Evolutionary conservation across 2,329 filamentous ascomycete species (phyloP).

Genomic region (Ceratocystiopsis sp.): DNA sequence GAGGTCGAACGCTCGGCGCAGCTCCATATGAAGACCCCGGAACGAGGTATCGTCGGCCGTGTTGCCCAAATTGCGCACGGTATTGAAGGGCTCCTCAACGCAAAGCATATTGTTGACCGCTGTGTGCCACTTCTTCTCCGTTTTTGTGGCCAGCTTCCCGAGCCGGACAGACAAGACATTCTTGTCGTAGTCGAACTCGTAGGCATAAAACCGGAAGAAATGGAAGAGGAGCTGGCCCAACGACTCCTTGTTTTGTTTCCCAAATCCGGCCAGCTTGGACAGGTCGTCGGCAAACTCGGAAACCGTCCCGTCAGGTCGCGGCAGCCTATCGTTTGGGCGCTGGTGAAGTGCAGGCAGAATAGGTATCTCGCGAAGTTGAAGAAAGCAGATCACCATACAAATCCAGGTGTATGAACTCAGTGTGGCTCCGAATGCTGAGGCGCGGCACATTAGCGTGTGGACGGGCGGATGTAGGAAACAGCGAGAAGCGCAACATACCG

Average conservation of each 20-base stretch:
- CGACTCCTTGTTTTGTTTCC: constrained; percentile 63
- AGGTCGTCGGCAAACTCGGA: constrained; percentile 81
- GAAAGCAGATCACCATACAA: constrained; percentile 90
- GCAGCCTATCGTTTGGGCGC: constrained; percentile 42
- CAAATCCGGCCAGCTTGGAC: constrained; percentile 54
- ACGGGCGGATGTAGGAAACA: not conserved
- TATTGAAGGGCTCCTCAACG: constrained; percentile 95
- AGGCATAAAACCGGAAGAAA: constrained; percentile 88
- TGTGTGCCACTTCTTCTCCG: constrained; percentile 77
- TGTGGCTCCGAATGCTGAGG: constrained; percentile 70
- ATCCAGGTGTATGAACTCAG: constrained; percentile 99
- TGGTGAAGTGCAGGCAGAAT: constrained; percentile 77
- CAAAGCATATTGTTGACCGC: constrained; percentile 70
- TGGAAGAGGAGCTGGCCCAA: constrained; percentile 79
- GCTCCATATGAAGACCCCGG: constrained; percentile 73
- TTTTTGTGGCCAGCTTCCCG: constrained; percentile 61
- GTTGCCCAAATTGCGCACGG: constrained; percentile 75
- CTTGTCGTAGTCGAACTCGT: constrained; percentile 82
- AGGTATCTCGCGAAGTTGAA: constrained; percentile 72
- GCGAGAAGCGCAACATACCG: constrained; percentile 31
- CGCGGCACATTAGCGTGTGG: not conserved
- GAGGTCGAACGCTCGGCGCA: constrained; percentile 73
- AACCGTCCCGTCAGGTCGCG: constrained; percentile 44
- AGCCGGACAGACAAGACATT: constrained; percentile 70
- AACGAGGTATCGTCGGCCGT: constrained; percentile 94